Evolutionary conservation across 768 basidiomycete species (phyloP).

Genomic region (Butyriboletus loyo): DNA sequence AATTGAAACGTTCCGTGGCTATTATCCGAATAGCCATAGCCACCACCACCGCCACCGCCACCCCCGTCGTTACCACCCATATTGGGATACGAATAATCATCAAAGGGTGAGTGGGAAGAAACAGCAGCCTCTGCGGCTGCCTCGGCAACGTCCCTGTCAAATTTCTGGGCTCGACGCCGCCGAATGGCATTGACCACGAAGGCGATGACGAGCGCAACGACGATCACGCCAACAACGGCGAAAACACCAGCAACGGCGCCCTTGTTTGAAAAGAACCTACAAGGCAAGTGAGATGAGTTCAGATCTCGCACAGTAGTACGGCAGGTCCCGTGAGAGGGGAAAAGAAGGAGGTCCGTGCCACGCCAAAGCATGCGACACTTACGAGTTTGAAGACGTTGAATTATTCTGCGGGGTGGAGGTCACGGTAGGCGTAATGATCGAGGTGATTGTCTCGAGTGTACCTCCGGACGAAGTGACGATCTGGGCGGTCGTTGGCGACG

Average conservation of each 20-base stretch:
- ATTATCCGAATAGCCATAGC: constrained; percentile 44
- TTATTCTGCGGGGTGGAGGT: not conserved
- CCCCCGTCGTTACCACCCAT: constrained; percentile 19
- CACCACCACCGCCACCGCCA: constrained; percentile 17
- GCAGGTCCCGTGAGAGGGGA: not conserved
- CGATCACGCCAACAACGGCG: constrained; percentile 65
- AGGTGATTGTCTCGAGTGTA: constrained; percentile 2
- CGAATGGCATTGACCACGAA: constrained; percentile 52
- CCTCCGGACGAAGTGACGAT: constrained; percentile 10
- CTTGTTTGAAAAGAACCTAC: constrained; percentile 68
- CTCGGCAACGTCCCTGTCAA: constrained; percentile 72
- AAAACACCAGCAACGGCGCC: constrained; percentile 73
- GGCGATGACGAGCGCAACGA: constrained; percentile 46
- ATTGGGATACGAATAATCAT: constrained; percentile 38
- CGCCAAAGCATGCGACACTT: constrained; percentile 7
- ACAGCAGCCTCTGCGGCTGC: constrained; percentile 65
- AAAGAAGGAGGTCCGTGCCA: not conserved
- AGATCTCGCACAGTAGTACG: not conserved
- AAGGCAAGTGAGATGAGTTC: constrained; percentile 1
- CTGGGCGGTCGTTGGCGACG: not conserved
- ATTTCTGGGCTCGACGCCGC: constrained; percentile 58
- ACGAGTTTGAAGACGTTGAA: constrained; percentile 21
- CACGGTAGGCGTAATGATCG: not conserved
- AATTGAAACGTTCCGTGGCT: constrained; percentile 59
- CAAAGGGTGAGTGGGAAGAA: constrained; percentile 48